A percentile compares a stretch with the other conserved stretches of the same genome.
Conservation (phyloP, 1,139 yeast species). For the Suhomyces wounanorum region DNA sequence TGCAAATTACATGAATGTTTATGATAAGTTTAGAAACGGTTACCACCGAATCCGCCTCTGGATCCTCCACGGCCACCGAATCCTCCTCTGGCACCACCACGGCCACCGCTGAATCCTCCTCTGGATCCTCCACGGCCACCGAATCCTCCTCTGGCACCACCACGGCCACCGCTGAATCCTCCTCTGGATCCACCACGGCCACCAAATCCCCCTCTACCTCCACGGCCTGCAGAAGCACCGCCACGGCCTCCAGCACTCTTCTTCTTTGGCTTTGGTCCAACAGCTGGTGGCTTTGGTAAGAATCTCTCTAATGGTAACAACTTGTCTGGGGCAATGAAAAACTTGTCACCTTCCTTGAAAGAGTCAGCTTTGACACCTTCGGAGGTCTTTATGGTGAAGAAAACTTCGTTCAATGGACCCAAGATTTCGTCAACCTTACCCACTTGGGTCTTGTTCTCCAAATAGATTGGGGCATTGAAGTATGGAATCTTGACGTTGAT, state of each 20-base stretch:
- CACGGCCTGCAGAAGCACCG: slow-evolving; percentile 36
- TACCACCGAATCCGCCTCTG: slow-evolving; percentile 34
- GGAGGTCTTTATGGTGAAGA: slow-evolving; percentile 90
- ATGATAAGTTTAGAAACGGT: slow-evolving; percentile 15
- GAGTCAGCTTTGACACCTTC: slow-evolving; percentile 96
- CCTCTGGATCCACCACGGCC: slow-evolving; percentile 46
- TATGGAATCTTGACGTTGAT: slow-evolving; percentile 93
- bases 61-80: slow-evolving; percentile 35
- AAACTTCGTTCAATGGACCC: slow-evolving; percentile 96
- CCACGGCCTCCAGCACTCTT: slow-evolving; percentile 55
- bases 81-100: slow-evolving; percentile 51
- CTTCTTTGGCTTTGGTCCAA: slow-evolving; percentile 77
- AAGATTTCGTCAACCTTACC: slow-evolving; percentile 98
- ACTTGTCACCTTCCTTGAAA: slow-evolving; percentile 94
- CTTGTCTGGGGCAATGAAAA: slow-evolving; percentile 93
- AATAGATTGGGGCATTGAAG: slow-evolving; percentile 97
- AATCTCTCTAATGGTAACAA: slow-evolving; percentile 93
- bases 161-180: slow-evolving; percentile 48
- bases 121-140: slow-evolving; percentile 41
- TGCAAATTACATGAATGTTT: slow-evolving; percentile 11
- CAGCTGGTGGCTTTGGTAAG: slow-evolving; percentile 84
- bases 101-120: slow-evolving; percentile 38
- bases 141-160: slow-evolving; percentile 48
- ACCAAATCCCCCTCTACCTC: slow-evolving; percentile 46
- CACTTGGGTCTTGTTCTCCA: slow-evolving; percentile 91